phyloP scores from a whole-genome alignment of 164 flowering plant species.

The Buxus sempervirens region DNA sequence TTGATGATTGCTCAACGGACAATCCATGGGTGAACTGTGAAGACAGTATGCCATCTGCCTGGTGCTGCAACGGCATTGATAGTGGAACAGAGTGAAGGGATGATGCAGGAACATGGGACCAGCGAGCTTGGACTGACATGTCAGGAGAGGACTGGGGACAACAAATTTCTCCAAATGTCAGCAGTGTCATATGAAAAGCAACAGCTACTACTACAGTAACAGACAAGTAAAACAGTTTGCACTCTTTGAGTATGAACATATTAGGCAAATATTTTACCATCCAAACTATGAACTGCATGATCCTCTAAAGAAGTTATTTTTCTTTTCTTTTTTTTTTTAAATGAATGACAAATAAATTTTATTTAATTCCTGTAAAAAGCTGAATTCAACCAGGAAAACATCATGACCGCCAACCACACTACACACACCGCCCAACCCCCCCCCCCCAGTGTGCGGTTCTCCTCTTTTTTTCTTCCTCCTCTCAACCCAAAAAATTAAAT shows the following conservation, averaged over 20 bases:
- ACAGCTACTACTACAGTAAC: neutral
- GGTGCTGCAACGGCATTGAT: constrained; percentile 60
- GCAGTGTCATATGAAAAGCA: neutral
- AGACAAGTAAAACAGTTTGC: neutral
- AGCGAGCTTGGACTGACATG: constrained; percentile 59
- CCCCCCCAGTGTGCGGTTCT: too few species aligned
- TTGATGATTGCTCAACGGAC: constrained; percentile 39
- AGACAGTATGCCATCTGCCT: constrained; percentile 40
- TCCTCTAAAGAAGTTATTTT: too few species aligned
- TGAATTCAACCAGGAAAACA: neutral
- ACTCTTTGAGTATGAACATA: neutral
- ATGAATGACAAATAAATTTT: neutral
- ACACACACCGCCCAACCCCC: too few species aligned
- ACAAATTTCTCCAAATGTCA: constrained; percentile 6
- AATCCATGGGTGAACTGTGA: constrained; percentile 46
- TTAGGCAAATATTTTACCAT: too few species aligned
- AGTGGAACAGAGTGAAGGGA: constrained; percentile 54
- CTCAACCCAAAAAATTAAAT: too few species aligned
- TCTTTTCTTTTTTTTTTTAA: too few species aligned
- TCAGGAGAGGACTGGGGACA: constrained; percentile 57
- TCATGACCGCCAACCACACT: neutral
- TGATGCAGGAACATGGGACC: constrained; percentile 67
- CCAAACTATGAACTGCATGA: neutral
- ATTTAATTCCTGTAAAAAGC: neutral
- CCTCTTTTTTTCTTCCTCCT: too few species aligned